Evolutionary conservation across 1,139 yeast genomes (phyloP).

Genomic region (Kurtzmaniella quercitrusa): DNA sequence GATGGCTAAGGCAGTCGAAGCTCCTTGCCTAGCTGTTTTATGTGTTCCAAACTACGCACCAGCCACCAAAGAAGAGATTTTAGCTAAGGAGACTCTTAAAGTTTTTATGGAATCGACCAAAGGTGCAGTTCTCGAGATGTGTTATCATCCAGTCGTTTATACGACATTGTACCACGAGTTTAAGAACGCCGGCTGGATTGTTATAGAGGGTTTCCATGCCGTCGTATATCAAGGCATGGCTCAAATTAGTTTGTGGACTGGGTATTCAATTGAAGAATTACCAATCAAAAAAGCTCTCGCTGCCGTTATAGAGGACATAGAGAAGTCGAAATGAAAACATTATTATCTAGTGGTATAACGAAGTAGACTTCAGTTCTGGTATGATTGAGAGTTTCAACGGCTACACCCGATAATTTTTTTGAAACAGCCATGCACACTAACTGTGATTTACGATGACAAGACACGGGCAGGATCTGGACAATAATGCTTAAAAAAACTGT

Average conservation of each 20-base stretch:
- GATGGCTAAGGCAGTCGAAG: slow-evolving; percentile 14
- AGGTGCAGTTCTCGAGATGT: slow-evolving; percentile 30
- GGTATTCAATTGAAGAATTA: slow-evolving; percentile 14
- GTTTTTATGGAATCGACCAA: slow-evolving; percentile 17
- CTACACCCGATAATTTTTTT: background rate
- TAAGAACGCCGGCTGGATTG: slow-evolving; percentile 19
- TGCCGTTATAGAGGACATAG: background rate
- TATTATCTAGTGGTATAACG: no score
- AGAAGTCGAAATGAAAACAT: background rate
- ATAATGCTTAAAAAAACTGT: no score
- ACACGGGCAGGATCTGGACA: no score
- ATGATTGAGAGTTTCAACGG: no score
- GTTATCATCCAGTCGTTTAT: slow-evolving; percentile 23
- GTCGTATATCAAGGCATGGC: slow-evolving; percentile 29
- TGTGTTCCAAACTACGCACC: slow-evolving; percentile 27
- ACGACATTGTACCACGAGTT: slow-evolving; percentile 22
- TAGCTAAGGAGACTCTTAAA: slow-evolving; percentile 21
- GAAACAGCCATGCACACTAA: no score
- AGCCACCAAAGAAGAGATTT: slow-evolving; percentile 15
- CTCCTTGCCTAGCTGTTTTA: slow-evolving; percentile 19
- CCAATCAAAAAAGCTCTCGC: slow-evolving; percentile 7
- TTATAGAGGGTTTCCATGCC: slow-evolving; percentile 24
- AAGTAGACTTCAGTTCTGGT: no score
- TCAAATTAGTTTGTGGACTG: slow-evolving; percentile 27
- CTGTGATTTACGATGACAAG: no score